Percentiles rank a stretch among this genome's conserved stretches.
Evolutionary conservation across 306 rosid species (phyloP).

Genomic region (Glycine tomentella): DNA sequence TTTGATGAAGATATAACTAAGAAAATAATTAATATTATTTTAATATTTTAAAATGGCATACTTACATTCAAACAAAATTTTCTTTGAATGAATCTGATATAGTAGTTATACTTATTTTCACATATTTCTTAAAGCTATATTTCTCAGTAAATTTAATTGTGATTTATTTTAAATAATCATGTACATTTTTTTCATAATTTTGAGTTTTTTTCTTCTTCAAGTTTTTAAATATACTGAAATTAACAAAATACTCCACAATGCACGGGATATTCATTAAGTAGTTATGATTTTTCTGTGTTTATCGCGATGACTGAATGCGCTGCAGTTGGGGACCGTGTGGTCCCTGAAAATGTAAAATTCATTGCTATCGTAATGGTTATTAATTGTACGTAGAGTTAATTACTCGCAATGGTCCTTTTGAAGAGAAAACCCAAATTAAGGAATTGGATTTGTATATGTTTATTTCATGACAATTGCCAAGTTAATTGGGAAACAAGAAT

Average conservation of each 20-base stretch:
- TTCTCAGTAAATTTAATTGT: background rate
- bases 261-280: no score
- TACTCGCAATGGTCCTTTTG: background rate
- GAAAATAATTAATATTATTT: background rate
- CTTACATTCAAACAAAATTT: no score
- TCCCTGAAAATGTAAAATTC: constrained; percentile 6
- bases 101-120: background rate
- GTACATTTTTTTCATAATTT: background rate
- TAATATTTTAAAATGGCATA: background rate
- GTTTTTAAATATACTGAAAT: no score
- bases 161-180: background rate
- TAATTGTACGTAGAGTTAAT: background rate
- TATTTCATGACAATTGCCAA: background rate
- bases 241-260: no score
- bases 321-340: background rate
- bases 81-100: background rate
- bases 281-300: no score
- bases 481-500: no score
- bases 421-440: background rate
- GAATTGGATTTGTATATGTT: background rate
- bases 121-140: background rate
- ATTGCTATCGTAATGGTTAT: background rate
- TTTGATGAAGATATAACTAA: background rate
- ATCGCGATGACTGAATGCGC: background rate
- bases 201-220: no score